Evolutionary conservation across 148 eudicot genomes (phyloP).

Genomic region (Silene uniflora): DNA sequence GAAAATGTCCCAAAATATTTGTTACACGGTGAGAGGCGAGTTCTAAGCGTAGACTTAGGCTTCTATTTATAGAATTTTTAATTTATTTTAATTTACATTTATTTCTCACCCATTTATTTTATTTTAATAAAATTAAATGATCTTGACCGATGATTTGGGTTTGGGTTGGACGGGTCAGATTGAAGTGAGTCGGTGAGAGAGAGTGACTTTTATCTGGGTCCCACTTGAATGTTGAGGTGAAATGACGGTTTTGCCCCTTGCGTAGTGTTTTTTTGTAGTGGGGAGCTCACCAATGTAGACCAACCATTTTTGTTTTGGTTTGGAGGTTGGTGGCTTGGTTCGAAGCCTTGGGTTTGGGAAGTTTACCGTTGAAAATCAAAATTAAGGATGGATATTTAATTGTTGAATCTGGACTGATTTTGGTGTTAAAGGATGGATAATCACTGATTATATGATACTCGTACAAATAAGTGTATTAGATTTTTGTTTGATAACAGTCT

Average conservation of each 20-base stretch:
- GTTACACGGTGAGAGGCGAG: constrained; percentile 27
- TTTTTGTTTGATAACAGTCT: no score
- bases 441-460: no score
- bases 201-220: background rate
- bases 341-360: background rate
- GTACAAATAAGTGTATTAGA: no score
- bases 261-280: background rate
- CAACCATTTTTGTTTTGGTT: background rate
- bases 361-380: background rate
- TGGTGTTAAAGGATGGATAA: background rate
- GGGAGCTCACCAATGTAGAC: constrained; percentile 5
- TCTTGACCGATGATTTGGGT: constrained; percentile 16
- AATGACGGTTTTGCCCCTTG: background rate
- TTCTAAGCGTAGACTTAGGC: constrained; percentile 11
- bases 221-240: background rate
- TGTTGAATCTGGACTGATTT: background rate
- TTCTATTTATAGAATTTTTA: constrained; percentile 22
- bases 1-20: constrained; percentile 6
- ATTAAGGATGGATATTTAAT: background rate
- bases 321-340: background rate
- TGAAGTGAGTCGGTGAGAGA: constrained; percentile 25
- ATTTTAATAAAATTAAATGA: background rate
- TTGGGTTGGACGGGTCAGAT: constrained; percentile 14
- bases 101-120: background rate
- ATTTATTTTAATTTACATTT: background rate